Base-by-base conservation (phyloP, 1,284 basidiomycete genomes). In the Ceratobasidium sp. region DNA sequence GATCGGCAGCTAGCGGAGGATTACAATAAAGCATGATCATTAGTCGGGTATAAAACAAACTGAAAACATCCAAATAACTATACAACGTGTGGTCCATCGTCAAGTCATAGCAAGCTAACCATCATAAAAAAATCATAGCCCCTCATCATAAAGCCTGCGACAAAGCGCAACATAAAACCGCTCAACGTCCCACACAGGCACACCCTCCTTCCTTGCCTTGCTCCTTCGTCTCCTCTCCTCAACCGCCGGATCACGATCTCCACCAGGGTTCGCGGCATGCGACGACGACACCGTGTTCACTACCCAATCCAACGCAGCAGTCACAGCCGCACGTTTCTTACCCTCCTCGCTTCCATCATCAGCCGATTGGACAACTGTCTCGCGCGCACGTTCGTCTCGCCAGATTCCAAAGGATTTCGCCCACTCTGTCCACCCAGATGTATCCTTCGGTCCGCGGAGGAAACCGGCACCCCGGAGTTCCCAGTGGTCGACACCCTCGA, bases 401-500 rank as follows among this genome's bases (percentile, higher is more conserved):
- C 66, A 68, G 13, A 68, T 51, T 23, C 66, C 66, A 51, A 33
- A 53, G 4, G 72, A 75, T 33, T 75, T 75, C 26, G 72, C 72
- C 72, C 72, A 75, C 18, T 75, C 72, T 0, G 72, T 64, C 72
- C 72, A 75, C 40, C 72, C 71, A 33, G 33, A 33, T 33, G 33
- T 33, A 4, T 1, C 23, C 40, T 18, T 51, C 2, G 39, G 46
- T 44, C 33, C 49, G 12, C 23, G 46, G 33, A 42, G 26, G 15
- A 44, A 28, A 2, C 51, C 49, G 23, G 53, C 93, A 0, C 98
- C 98, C 77, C 98, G 88, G 82, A 99, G 89, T 83, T 98, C 95
- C 98, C 98, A 99, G 84, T 99, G 98, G 87, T 99, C 97, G 81
- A 92, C 94, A 2, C 93, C 94, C 80, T 98, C 95, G 83, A 99